These are phyloP conservation scores for Fraxinus paxiana DNA, from an alignment of 305 asterid genomes.

Conservation along the genomic window DNA sequence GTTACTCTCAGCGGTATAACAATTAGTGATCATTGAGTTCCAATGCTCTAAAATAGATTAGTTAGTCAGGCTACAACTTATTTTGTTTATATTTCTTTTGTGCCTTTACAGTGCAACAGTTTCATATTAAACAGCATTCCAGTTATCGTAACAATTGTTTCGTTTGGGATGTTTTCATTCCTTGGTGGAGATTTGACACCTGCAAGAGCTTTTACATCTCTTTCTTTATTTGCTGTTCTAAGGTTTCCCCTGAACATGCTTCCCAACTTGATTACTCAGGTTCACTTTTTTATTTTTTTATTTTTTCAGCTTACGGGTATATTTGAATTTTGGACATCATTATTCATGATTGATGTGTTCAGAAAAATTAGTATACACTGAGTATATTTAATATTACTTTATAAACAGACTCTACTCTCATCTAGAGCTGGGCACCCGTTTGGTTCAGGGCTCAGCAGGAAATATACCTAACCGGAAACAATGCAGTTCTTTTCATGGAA, in stretches of 20 bases:
- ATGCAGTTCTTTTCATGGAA: not conserved
- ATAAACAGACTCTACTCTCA: not conserved
- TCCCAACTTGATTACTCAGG: conserved; percentile 91
- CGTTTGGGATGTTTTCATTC: conserved; percentile 78
- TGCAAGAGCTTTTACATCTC: conserved; percentile 86
- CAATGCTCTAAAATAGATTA: not conserved
- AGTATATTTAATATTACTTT: not conserved
- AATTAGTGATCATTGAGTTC: conserved; percentile 5
- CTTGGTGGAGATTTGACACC: conserved; percentile 93
- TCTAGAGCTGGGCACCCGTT: not conserved
- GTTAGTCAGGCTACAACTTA: conserved; percentile 14
- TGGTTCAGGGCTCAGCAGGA: not conserved
- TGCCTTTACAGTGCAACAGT: conserved; percentile 64
- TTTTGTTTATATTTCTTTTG: conserved; percentile 17
- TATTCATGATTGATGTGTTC: not conserved
- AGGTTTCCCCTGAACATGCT: conserved; percentile 77
- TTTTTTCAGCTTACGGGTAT: conserved; percentile 12
- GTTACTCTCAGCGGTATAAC: conserved; percentile 70
- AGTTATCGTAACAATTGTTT: conserved; percentile 72
- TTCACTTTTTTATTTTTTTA: conserved; percentile 18
- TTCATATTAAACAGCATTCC: conserved; percentile 89
- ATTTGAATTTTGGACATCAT: not conserved
- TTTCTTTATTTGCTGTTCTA: conserved; percentile 75
- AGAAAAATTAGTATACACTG: not conserved
- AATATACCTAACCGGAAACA: not conserved